phyloP scores from a whole-genome alignment of 495 filamentous ascomycete genomes.

The Penicillium daleae region DNA sequence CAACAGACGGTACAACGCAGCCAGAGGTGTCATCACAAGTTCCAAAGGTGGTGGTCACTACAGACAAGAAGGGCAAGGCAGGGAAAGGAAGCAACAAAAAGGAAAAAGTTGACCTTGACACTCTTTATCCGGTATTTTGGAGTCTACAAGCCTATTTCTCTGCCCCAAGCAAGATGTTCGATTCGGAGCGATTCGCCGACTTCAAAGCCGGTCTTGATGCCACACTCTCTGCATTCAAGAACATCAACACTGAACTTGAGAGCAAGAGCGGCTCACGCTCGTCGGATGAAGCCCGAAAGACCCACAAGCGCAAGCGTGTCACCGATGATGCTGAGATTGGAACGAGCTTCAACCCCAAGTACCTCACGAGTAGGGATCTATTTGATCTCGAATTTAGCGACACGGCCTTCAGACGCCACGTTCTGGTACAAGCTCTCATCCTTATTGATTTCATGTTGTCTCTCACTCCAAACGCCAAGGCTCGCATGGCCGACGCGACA shows the following conservation, averaged over 20 bases:
- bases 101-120: constrained; percentile 62
- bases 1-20: constrained; percentile 21
- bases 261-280: constrained; percentile 51
- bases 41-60: constrained; percentile 58
- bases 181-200: constrained; percentile 64
- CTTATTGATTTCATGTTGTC: constrained; percentile 91
- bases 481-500: constrained; percentile 69
- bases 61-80: constrained; percentile 48
- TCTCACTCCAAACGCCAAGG: constrained; percentile 79
- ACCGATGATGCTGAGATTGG: constrained; percentile 64
- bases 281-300: constrained; percentile 62
- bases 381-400: constrained; percentile 97
- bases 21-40: constrained; percentile 27
- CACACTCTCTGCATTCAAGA: constrained; percentile 78
- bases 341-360: constrained; percentile 92
- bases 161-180: constrained; percentile 81
- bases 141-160: constrained; percentile 88
- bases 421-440: constrained; percentile 92
- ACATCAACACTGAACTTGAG: constrained; percentile 71
- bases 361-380: constrained; percentile 89
- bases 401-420: constrained; percentile 88
- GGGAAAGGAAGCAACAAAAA: constrained; percentile 46
- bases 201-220: constrained; percentile 80
- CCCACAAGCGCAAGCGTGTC: constrained; percentile 72
- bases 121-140: constrained; percentile 93